Evolutionary conservation across 2,329 filamentous ascomycete genomes (phyloP).

Genomic region (Nigrograna mackinnonii): DNA sequence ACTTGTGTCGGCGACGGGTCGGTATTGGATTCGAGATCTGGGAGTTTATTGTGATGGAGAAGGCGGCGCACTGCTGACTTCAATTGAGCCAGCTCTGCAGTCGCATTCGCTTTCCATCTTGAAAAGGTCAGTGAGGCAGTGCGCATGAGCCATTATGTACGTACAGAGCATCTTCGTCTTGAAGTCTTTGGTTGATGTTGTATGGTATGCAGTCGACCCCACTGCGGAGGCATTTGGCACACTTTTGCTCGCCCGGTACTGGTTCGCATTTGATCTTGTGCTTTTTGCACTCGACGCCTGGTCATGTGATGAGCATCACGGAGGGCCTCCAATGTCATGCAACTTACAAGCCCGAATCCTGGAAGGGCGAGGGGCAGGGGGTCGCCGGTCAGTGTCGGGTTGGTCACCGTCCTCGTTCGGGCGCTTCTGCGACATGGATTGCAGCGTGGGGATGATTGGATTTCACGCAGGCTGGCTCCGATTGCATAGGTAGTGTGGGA

Average conservation of each 20-base stretch:
- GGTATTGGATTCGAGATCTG: conserved; percentile 18
- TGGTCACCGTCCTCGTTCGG: too few relatives aligned
- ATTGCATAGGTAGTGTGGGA: too few relatives aligned
- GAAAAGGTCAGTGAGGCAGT: background rate
- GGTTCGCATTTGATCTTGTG: conserved; percentile 41
- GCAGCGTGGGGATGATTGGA: too few relatives aligned
- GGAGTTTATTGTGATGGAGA: conserved; percentile 29
- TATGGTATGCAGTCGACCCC: conserved; percentile 84
- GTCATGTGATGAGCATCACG: too few relatives aligned
- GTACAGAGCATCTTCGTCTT: conserved; percentile 36
- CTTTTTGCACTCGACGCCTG: conserved; percentile 38
- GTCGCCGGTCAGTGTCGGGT: too few relatives aligned
- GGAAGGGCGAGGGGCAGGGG: too few relatives aligned
- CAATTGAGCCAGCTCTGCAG: conserved; percentile 26
- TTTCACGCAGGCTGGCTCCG: too few relatives aligned
- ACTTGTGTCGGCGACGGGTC: conserved; percentile 15
- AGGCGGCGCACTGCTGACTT: conserved; percentile 30
- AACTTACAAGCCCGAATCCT: too few relatives aligned
- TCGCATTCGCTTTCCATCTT: conserved; percentile 38
- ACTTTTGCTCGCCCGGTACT: conserved; percentile 33
- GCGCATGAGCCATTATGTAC: conserved; percentile 3
- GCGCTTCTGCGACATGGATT: too few relatives aligned
- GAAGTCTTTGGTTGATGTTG: conserved; percentile 35
- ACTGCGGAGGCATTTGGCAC: conserved; percentile 36
- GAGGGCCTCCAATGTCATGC: too few relatives aligned